Evolutionary conservation across 2,329 filamentous ascomycete genomes (phyloP).

Genomic region (Mycosphaerella arachidis): DNA sequence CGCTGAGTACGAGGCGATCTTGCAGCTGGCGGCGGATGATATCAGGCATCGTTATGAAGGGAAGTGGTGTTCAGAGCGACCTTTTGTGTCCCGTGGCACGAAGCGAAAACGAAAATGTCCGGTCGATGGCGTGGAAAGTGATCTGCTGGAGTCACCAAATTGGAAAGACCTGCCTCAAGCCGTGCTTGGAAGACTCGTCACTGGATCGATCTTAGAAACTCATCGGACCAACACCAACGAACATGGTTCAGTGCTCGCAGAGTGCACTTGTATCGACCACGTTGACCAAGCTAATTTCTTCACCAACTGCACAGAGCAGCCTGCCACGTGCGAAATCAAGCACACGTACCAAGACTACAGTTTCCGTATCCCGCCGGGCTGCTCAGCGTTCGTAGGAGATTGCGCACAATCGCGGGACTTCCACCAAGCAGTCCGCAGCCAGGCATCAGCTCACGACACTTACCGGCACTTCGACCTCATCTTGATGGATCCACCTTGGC

Average conservation of each 20-base stretch:
- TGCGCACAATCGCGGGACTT: conserved; percentile 36
- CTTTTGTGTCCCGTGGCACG: conserved; percentile 4
- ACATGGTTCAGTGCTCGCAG: not conserved
- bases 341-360: not conserved
- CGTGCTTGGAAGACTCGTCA: not conserved
- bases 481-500: not conserved
- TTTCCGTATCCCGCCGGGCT: conserved; percentile 45
- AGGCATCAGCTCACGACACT: conserved; percentile 41
- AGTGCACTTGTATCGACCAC: not conserved
- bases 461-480: conserved; percentile 55
- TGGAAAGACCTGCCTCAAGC: not conserved
- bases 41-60: conserved; percentile 24
- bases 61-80: conserved; percentile 34
- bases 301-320: not conserved
- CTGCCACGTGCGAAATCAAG: not conserved
- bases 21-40: conserved; percentile 38
- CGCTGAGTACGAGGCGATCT: conserved; percentile 33
- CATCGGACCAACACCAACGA: no score
- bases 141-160: not conserved
- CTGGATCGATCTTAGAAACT: not conserved
- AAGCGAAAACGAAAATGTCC: conserved; percentile 23
- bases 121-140: not conserved
- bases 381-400: conserved; percentile 49
- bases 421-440: conserved; percentile 33
- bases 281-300: not conserved